These are phyloP conservation scores for Solanum arcanum DNA, from an alignment of 257 asterid genomes.

Conservation along the genomic window DNA sequence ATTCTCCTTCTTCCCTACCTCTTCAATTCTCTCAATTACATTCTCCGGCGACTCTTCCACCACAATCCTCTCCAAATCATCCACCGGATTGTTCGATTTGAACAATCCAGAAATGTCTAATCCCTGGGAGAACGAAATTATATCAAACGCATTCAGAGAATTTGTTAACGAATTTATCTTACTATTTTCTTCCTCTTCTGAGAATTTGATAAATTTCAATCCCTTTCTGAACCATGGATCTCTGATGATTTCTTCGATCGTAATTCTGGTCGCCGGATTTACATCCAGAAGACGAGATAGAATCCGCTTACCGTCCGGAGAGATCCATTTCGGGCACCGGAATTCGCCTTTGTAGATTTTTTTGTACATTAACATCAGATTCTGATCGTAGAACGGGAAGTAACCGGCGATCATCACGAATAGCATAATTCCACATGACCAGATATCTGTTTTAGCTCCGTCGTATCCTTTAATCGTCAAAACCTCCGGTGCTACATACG, in stretches of 20 bases:
- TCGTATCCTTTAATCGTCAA: constrained; percentile 72
- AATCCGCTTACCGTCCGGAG: constrained; percentile 31
- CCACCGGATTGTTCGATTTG: constrained; percentile 3
- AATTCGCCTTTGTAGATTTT: constrained; percentile 18
- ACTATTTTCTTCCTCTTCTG: constrained; percentile 16
- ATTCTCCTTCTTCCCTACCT: constrained; percentile 32
- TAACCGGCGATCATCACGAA: constrained; percentile 53
- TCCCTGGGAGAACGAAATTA: constrained; percentile 70
- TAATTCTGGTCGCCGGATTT: constrained; percentile 57
- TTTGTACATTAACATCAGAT: constrained; percentile 46
- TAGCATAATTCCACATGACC: constrained; percentile 74
- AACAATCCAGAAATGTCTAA: constrained; percentile 59
- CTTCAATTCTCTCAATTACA: constrained; percentile 38
- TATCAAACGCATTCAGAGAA: constrained; percentile 58
- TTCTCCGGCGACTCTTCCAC: constrained; percentile 51
- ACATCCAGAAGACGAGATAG: constrained; percentile 55
- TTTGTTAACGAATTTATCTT: not conserved
- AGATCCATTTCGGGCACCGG: not conserved
- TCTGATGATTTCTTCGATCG: constrained; percentile 52
- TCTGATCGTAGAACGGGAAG: constrained; percentile 59
- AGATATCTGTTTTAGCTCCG: constrained; percentile 67
- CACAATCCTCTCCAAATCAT: constrained; percentile 43
- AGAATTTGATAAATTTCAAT: constrained; percentile 9
- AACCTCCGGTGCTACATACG: constrained; percentile 94
- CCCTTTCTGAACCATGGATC: constrained; percentile 84